A percentile compares a stretch with the other conserved stretches of the same genome.
phyloP scores from a whole-genome alignment of 306 rosid species.

The Mucuna pruriens region DNA sequence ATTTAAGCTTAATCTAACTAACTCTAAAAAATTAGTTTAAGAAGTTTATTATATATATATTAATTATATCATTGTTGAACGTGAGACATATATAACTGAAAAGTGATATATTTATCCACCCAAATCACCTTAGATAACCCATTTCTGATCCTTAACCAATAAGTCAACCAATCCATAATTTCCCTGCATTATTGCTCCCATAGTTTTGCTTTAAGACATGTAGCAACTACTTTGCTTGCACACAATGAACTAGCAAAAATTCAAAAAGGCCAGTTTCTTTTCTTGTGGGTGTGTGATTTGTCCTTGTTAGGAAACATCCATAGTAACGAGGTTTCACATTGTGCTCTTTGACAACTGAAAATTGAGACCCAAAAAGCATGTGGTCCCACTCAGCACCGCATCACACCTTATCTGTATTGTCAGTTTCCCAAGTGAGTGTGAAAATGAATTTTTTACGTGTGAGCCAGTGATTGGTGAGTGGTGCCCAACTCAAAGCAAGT shows the following conservation, averaged over 20 bases:
- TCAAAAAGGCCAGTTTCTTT: conserved; percentile 14
- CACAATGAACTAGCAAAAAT: conserved; percentile 10
- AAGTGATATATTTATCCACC: background rate
- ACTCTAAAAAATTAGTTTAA: no score
- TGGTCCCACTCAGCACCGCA: conserved; percentile 34
- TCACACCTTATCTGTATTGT: background rate
- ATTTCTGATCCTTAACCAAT: background rate
- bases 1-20: no score
- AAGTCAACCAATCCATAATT: conserved; percentile 35
- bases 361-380: background rate
- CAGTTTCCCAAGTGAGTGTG: conserved; percentile 11
- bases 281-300: conserved; percentile 25
- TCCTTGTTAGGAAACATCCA: conserved; percentile 6
- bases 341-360: conserved; percentile 9
- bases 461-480: background rate
- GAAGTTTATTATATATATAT: no score
- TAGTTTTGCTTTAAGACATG: conserved; percentile 3
- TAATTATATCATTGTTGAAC: no score
- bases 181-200: conserved; percentile 30
- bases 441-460: conserved; percentile 26
- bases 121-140: background rate
- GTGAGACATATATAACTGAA: no score
- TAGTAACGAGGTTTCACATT: conserved; percentile 27
- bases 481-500: conserved; percentile 20
- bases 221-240: conserved; percentile 20